A percentile compares a stretch with the other conserved stretches of the same genome.
Evolutionary conservation across 1,139 yeast genomes (phyloP).

Genomic region (Scheffersomyces parashehatae): DNA sequence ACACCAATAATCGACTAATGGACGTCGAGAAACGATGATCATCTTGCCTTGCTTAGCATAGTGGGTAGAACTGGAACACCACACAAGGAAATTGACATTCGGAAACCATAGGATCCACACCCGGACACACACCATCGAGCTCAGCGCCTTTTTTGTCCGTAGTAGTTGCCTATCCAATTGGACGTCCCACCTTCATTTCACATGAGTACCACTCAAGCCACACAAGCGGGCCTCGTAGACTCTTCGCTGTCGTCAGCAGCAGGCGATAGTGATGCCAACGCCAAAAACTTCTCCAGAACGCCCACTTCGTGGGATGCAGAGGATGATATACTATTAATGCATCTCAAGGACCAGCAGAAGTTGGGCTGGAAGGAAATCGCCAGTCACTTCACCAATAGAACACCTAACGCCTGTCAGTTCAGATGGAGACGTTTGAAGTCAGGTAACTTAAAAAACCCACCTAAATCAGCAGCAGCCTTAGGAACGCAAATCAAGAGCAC

Average conservation of each 20-base stretch:
- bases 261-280: conserved; percentile 1
- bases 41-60: conserved; percentile 3
- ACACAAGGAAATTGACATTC: no score
- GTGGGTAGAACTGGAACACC: no score
- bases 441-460: conserved; percentile 61
- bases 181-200: no score
- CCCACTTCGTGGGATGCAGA: conserved; percentile 79
- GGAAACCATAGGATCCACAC: no score
- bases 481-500: conserved; percentile 14
- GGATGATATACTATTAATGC: conserved; percentile 67
- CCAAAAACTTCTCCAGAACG: conserved; percentile 37
- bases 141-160: no score
- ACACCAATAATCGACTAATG: conserved; percentile 2
- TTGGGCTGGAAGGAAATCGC: conserved; percentile 81
- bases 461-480: conserved; percentile 40
- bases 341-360: conserved; percentile 68
- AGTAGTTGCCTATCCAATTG: no score
- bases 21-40: conserved; percentile 11
- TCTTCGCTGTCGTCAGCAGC: conserved; percentile 4
- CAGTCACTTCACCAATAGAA: conserved; percentile 63
- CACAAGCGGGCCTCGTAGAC: no score
- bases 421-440: conserved; percentile 74
- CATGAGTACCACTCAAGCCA: no score
- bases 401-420: conserved; percentile 79
- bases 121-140: no score